Evolutionary conservation across 208 protist species (phyloP).

Genomic region (Crithidia mellificae): DNA sequence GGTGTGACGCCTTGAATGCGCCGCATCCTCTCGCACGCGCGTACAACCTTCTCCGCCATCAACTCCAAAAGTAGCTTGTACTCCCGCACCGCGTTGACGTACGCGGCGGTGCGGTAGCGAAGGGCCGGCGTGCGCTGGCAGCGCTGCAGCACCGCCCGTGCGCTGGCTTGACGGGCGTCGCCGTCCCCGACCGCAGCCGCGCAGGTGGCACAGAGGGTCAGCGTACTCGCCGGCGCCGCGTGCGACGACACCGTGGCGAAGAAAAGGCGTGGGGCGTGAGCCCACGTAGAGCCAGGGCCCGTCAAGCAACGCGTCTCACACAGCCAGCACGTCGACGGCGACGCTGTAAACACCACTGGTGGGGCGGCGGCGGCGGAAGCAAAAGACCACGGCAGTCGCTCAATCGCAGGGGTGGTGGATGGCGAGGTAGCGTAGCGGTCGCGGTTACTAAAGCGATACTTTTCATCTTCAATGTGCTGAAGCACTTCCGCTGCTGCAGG

Average conservation of each 20-base stretch:
- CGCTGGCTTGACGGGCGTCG: slow-evolving; percentile 11
- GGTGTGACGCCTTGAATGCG: slow-evolving; percentile 6
- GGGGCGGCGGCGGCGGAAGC: no score
- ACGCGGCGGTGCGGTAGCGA: slow-evolving; percentile 34
- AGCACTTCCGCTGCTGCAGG: background rate
- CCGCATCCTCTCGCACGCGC: slow-evolving; percentile 28
- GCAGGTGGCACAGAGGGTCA: slow-evolving; percentile 52
- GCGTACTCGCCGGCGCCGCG: slow-evolving; percentile 14
- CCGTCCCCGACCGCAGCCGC: slow-evolving; percentile 31
- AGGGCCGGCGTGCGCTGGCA: slow-evolving; percentile 38
- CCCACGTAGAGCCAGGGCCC: slow-evolving; percentile 37
- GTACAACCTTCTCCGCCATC: slow-evolving; percentile 35
- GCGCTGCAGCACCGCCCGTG: slow-evolving; percentile 34
- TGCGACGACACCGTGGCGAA: background rate
- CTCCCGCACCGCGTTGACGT: slow-evolving; percentile 48
- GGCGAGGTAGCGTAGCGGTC: background rate
- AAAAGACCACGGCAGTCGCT: no score
- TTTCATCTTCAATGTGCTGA: background rate
- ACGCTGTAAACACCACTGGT: no score
- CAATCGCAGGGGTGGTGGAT: no score
- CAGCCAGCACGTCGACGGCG: slow-evolving; percentile 43
- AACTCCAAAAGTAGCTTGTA: slow-evolving; percentile 55
- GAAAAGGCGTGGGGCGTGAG: slow-evolving; percentile 28
- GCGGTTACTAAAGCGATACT: background rate
- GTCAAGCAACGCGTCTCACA: slow-evolving; percentile 37